Evolutionary conservation across 805 yeast species (phyloP).

Genomic region (Torulaspora gathmanii): DNA sequence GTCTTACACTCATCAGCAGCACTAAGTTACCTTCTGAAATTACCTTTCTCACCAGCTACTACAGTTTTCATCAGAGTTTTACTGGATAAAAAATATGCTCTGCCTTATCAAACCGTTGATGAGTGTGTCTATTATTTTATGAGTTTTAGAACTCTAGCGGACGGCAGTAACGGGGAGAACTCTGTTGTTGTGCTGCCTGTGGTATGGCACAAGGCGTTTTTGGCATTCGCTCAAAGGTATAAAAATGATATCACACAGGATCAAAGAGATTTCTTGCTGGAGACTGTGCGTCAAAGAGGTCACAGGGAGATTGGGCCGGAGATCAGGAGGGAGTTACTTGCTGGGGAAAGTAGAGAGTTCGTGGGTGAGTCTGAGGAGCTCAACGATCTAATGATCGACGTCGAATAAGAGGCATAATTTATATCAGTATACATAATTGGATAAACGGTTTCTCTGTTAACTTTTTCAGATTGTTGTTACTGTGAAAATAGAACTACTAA

Average conservation of each 20-base stretch:
- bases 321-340: constrained; percentile 84
- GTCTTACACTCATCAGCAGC: constrained; percentile 96
- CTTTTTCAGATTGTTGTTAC: background rate
- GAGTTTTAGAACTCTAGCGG: constrained; percentile 67
- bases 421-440: constrained; percentile 1
- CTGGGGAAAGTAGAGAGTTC: constrained; percentile 68
- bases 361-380: constrained; percentile 26
- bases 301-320: constrained; percentile 91
- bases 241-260: constrained; percentile 98
- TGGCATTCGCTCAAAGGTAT: constrained; percentile 91
- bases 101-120: constrained; percentile 95
- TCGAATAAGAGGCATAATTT: constrained; percentile 8
- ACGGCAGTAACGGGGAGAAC: constrained; percentile 40
- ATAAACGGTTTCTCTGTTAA: background rate
- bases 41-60: constrained; percentile 82
- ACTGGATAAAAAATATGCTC: constrained; percentile 90
- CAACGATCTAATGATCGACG: constrained; percentile 35
- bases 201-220: constrained; percentile 95
- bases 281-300: constrained; percentile 82
- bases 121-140: constrained; percentile 90
- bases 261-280: constrained; percentile 89
- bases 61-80: constrained; percentile 86
- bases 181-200: constrained; percentile 64
- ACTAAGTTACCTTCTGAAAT: constrained; percentile 71
- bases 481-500: background rate